Percentiles rank a stretch among this genome's conserved stretches.
Conservation (phyloP, 768 basidiomycete species). For the Termitomyces sp. region DNA sequence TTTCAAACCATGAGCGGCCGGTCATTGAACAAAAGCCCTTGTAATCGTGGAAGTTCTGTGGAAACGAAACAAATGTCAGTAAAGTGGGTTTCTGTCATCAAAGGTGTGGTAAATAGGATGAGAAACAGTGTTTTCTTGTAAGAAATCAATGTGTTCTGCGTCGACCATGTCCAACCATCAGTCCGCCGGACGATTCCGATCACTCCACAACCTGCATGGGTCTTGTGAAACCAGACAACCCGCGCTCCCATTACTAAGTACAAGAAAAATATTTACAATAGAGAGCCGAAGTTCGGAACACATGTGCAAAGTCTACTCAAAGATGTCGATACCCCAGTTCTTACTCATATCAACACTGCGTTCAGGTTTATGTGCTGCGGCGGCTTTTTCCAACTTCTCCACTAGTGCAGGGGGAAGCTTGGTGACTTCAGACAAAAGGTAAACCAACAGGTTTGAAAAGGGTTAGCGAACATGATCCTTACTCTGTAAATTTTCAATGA, state of each 20-base stretch:
- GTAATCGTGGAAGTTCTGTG: neutral
- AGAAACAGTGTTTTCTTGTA: no score
- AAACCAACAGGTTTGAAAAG: slow-evolving; percentile 9
- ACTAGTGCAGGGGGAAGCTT: slow-evolving; percentile 37
- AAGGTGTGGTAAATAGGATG: no score
- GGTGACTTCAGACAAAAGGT: slow-evolving; percentile 34
- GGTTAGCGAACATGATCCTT: slow-evolving; percentile 29
- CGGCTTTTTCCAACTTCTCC: slow-evolving; percentile 47
- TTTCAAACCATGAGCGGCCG: neutral
- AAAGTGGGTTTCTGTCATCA: neutral
- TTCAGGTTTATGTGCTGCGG: slow-evolving; percentile 50
- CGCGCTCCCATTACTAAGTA: no score
- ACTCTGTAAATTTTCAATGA: slow-evolving; percentile 69
- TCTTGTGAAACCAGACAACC: no score
- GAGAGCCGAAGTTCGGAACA: neutral
- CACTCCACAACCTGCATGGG: no score
- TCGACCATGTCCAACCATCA: no score
- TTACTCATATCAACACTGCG: slow-evolving; percentile 59
- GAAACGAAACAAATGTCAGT: neutral
- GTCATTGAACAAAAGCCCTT: neutral
- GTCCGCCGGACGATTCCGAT: no score
- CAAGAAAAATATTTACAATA: neutral
- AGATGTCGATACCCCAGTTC: slow-evolving; percentile 65
- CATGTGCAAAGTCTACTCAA: slow-evolving; percentile 31
- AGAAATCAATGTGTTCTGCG: no score